Conservation (phyloP, 2,329 filamentous ascomycete genomes). For the Pestalotiopsis sp. region DNA sequence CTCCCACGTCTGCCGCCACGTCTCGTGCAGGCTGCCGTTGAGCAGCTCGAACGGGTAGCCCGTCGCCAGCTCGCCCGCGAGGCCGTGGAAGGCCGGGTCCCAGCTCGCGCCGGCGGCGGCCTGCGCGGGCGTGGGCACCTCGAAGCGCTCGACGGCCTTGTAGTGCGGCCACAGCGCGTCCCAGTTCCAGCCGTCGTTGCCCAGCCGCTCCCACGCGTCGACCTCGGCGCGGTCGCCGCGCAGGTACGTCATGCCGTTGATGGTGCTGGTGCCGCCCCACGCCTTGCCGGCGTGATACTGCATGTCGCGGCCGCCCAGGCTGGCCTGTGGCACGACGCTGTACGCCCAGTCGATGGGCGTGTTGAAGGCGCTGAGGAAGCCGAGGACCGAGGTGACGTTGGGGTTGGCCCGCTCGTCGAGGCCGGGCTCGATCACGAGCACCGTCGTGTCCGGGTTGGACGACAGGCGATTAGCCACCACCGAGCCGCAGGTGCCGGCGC, state of each 20-base stretch:
- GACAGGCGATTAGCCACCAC: slow-evolving; percentile 40
- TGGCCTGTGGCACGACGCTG: slow-evolving; percentile 25
- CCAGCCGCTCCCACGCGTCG: slow-evolving; percentile 45
- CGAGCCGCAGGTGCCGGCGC: slow-evolving; percentile 39
- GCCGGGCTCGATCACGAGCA: slow-evolving; percentile 41
- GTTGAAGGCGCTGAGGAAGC: slow-evolving; percentile 27
- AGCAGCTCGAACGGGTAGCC: slow-evolving; percentile 38
- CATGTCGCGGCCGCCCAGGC: slow-evolving; percentile 34
- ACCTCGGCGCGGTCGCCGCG: slow-evolving; percentile 44
- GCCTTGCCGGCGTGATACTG: slow-evolving; percentile 37
- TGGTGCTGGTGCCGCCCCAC: slow-evolving; percentile 42
- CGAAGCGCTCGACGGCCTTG: slow-evolving; percentile 42
- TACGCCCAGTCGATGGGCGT: slow-evolving; percentile 38
- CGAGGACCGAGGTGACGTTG: slow-evolving; percentile 32
- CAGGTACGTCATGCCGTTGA: slow-evolving; percentile 49
- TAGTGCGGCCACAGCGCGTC: slow-evolving; percentile 48
- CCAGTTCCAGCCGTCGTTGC: slow-evolving; percentile 49
- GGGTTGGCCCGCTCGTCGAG: slow-evolving; percentile 35
- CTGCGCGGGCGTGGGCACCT: slow-evolving; percentile 36
- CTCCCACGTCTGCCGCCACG: slow-evolving; percentile 34
- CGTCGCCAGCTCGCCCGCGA: slow-evolving; percentile 35
- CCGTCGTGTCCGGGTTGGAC: slow-evolving; percentile 32
- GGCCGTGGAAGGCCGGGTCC: slow-evolving; percentile 36
- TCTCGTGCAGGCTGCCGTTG: slow-evolving; percentile 33
- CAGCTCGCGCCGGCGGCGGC: slow-evolving; percentile 36